These are phyloP conservation scores for Setaria italica DNA, from an alignment of 202 grass and related monocot genomes.

Conservation along the genomic window DNA sequence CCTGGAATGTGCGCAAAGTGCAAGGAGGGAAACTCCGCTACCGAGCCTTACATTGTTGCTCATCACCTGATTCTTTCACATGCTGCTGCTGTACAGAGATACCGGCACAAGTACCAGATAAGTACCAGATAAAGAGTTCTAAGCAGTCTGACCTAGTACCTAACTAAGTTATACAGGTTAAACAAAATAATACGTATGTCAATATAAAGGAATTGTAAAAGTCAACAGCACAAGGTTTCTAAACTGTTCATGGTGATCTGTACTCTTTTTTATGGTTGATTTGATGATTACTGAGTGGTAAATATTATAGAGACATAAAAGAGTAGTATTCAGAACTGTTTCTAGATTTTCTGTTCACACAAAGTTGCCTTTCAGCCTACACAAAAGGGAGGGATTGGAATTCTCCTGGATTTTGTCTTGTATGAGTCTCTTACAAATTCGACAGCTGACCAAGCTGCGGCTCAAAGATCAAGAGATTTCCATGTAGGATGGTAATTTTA, in stretches of 20 bases:
- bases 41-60: constrained; percentile 61
- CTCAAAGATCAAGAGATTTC: constrained; percentile 70
- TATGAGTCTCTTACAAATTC: constrained; percentile 62
- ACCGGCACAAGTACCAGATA: constrained; percentile 64
- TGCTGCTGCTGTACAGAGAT: constrained; percentile 60
- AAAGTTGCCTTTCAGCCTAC: constrained; percentile 33
- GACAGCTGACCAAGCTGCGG: constrained; percentile 53
- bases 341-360: background rate
- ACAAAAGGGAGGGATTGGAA: constrained; percentile 69
- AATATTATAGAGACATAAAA: background rate
- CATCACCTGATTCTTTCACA: constrained; percentile 73
- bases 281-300: background rate
- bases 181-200: background rate
- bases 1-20: constrained; percentile 65
- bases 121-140: background rate
- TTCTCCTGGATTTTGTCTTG: constrained; percentile 78
- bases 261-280: background rate
- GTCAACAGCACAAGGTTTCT: background rate
- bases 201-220: background rate
- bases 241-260: background rate
- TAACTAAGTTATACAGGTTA: background rate
- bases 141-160: background rate
- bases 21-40: constrained; percentile 59
- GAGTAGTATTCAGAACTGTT: background rate
- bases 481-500: constrained; percentile 69